Conservation (phyloP, 83 land plant species). For the Thuja plicata region DNA sequence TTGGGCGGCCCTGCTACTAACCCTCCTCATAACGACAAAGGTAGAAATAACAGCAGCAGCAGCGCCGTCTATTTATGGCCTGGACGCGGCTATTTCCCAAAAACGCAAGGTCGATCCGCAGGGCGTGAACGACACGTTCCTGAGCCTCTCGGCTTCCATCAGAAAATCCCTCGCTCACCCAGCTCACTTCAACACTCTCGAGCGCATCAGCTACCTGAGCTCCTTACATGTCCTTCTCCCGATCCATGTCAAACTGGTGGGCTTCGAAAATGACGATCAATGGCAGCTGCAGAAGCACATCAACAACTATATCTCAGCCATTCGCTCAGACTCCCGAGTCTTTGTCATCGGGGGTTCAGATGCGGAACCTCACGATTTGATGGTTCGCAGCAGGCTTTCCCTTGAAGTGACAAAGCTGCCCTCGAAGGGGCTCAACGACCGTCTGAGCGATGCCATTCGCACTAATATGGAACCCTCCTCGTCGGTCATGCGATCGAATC, state of each 20-base stretch:
- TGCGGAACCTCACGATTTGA: constrained; percentile 20
- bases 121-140: constrained; percentile 45
- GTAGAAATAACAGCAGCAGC: constrained; percentile 13
- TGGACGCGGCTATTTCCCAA: constrained; percentile 54
- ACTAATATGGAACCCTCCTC: constrained; percentile 37
- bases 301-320: constrained; percentile 23
- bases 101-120: constrained; percentile 41
- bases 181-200: constrained; percentile 22
- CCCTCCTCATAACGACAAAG: constrained; percentile 18
- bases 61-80: constrained; percentile 37
- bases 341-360: constrained; percentile 28
- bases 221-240: constrained; percentile 22
- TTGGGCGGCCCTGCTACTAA: background rate
- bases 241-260: constrained; percentile 54
- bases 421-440: constrained; percentile 28
- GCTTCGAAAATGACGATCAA: constrained; percentile 33
- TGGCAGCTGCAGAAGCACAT: constrained; percentile 31
- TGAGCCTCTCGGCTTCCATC: constrained; percentile 19
- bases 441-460: constrained; percentile 23
- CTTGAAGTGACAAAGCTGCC: constrained; percentile 38
- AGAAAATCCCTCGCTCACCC: constrained; percentile 35
- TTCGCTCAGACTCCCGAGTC: constrained; percentile 29
- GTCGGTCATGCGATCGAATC: constrained; percentile 28
- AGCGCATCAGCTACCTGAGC: constrained; percentile 13
- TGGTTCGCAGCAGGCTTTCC: constrained; percentile 35